Conservation (phyloP, 2,329 filamentous ascomycete species). For the Aspergillus glaucus region DNA sequence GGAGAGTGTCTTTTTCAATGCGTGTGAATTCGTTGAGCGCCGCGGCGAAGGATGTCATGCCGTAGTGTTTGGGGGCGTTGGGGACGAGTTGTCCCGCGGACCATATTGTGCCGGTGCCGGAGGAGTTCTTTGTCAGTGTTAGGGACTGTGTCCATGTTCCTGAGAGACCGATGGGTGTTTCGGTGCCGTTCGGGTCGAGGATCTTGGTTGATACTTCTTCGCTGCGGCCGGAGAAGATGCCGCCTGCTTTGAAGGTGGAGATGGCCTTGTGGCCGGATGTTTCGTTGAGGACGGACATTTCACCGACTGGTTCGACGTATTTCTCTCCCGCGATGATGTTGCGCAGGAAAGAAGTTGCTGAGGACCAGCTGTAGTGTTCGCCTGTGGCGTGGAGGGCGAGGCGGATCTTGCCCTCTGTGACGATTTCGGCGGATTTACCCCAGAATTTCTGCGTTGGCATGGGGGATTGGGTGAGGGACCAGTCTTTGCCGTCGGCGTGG, state of each 20-base stretch:
- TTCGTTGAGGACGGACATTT: slow-evolving; percentile 80
- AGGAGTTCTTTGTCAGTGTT: slow-evolving; percentile 58
- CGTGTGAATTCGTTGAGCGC: slow-evolving; percentile 79
- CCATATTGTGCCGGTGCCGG: slow-evolving; percentile 66
- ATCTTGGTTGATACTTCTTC: slow-evolving; percentile 81
- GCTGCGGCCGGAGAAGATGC: slow-evolving; percentile 92
- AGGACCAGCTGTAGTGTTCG: slow-evolving; percentile 81
- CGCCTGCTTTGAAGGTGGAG: slow-evolving; percentile 88
- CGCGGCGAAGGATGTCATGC: slow-evolving; percentile 80
- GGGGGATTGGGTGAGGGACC: slow-evolving; percentile 83
- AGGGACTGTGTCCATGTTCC: slow-evolving; percentile 83
- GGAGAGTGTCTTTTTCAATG: slow-evolving; percentile 67
- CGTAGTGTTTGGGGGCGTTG: slow-evolving; percentile 73
- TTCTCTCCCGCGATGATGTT: slow-evolving; percentile 98
- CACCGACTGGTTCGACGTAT: slow-evolving; percentile 90
- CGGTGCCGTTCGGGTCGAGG: slow-evolving; percentile 59
- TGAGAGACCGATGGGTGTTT: slow-evolving; percentile 60
- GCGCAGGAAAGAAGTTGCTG: slow-evolving; percentile 82
- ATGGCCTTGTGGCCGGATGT: slow-evolving; percentile 73
- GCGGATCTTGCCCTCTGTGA: slow-evolving; percentile 80
- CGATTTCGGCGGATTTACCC: slow-evolving; percentile 93
- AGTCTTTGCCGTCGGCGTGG: slow-evolving; percentile 78
- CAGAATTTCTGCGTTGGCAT: slow-evolving; percentile 95
- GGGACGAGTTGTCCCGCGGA: slow-evolving; percentile 69
- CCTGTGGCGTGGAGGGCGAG: slow-evolving; percentile 68